Conservation (phyloP, 768 basidiomycete genomes). For the Hortiboletus flavorubellus region DNA sequence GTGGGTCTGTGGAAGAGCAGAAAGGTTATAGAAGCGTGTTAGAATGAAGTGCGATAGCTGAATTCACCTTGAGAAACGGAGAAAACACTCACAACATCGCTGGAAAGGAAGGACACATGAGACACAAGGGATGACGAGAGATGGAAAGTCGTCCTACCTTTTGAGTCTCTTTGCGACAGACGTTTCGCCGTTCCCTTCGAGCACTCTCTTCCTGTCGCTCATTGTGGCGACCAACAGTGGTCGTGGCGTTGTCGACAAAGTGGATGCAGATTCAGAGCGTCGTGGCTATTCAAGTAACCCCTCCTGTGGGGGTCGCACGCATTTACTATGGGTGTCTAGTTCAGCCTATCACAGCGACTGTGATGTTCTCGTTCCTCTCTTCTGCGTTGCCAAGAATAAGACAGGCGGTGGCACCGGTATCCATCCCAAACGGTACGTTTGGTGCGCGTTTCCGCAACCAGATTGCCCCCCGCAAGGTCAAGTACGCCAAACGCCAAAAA, state of each 20-base stretch:
- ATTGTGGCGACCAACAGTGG: slow-evolving; percentile 34
- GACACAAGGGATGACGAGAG: slow-evolving; percentile 3
- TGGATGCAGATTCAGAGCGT: not conserved
- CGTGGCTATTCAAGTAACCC: slow-evolving; percentile 11
- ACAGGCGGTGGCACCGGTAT: slow-evolving; percentile 9
- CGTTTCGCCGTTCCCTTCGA: slow-evolving; percentile 52
- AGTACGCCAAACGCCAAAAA: slow-evolving; percentile 87
- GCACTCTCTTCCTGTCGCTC: slow-evolving; percentile 65
- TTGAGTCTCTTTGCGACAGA: slow-evolving; percentile 56
- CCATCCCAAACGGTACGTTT: slow-evolving; percentile 13
- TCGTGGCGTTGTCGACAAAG: slow-evolving; percentile 6
- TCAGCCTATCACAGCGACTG: not conserved
- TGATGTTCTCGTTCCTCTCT: slow-evolving; percentile 24
- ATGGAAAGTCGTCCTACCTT: slow-evolving; percentile 46
- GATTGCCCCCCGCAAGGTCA: slow-evolving; percentile 80
- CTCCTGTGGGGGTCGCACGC: slow-evolving; percentile 16
- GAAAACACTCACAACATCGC: slow-evolving; percentile 62
- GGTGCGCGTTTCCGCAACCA: slow-evolving; percentile 44
- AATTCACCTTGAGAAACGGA: slow-evolving; percentile 70
- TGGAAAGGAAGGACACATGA: slow-evolving; percentile 31
- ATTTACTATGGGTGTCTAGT: not conserved
- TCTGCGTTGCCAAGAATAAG: slow-evolving; percentile 13
- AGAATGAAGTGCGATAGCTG: slow-evolving; percentile 46
- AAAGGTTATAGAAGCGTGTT: slow-evolving; percentile 68
- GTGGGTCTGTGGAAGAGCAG: slow-evolving; percentile 44